Base-by-base conservation (phyloP, 2,329 filamentous ascomycete species). In the Penicillium aurantiogriseum region DNA sequence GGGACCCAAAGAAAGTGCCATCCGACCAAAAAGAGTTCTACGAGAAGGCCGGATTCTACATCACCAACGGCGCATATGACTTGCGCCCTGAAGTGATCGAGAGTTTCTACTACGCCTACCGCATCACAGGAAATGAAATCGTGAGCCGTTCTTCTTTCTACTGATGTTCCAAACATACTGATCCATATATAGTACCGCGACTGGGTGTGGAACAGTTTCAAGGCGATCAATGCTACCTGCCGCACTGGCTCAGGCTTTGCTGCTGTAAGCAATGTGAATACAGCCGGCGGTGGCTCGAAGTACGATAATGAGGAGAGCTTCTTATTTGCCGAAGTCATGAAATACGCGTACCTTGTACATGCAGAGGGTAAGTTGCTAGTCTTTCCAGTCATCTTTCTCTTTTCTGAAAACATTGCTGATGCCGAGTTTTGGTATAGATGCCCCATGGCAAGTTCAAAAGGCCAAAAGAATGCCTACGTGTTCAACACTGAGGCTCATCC, bases 241-340 rank as follows among this genome's bases (percentile, higher is more conserved):
- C 77, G 82, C 25, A 84, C 83, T 0, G 84, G 83, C 7, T 86
- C 83, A 23, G 91, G 89, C 8, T 95, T 86, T 74, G 83, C 83
- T 13, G 81, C 83, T 31, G 77, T 95, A 54, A 71, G 67, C 0
- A 74, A 95, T 69, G 89, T 95, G 45, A 90, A 89, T 64, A 76
- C 74, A 3, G 66, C 69, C 4, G 80, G 79, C 31, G 90, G 89
- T 10, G 89, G 88, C 1, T 74, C 76, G 0, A 85, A 82, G 58
- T 73, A 75, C 42, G 85, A 96, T 71, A 87, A 88, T 71, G 89
- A 93, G 80, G 90, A 96, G 76, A 92, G 88, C 67, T 96, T 94
- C 77, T 87, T 89, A 79, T 91, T 95, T 72, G 91, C 91, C 0
- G 91, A 96, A 78, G 88, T 92, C 61, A 71, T 96, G 73, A 96